Percentiles rank a stretch among this genome's conserved stretches.
Evolutionary conservation across 176 grass and related monocot species (phyloP).

Genomic region (Stipa capillata): DNA sequence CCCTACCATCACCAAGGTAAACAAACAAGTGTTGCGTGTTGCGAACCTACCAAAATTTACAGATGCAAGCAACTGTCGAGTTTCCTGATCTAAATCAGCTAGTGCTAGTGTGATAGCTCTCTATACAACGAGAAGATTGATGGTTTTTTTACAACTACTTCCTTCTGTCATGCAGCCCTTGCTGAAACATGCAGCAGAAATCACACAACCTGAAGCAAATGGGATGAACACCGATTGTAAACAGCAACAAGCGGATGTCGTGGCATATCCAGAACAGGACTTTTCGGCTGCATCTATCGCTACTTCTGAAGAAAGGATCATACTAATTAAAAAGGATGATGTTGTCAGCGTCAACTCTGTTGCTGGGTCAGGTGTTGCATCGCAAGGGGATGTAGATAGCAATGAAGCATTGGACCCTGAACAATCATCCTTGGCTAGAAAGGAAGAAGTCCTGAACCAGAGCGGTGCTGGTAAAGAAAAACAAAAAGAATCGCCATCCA

Average conservation of each 20-base stretch:
- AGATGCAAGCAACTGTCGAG: background rate
- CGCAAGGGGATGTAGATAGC: background rate
- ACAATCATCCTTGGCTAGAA: background rate
- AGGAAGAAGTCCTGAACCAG: background rate
- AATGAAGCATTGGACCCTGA: background rate
- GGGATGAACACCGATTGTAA: background rate
- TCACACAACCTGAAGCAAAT: background rate
- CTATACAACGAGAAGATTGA: background rate
- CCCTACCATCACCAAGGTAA: background rate
- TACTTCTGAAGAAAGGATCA: constrained; percentile 11
- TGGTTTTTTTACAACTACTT: background rate
- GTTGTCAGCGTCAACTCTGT: background rate
- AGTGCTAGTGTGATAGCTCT: background rate
- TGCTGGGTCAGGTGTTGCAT: background rate
- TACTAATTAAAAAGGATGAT: background rate
- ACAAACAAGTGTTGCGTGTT: background rate
- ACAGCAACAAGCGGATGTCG: background rate
- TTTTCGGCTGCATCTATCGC: background rate
- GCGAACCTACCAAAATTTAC: background rate
- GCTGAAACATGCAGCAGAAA: constrained; percentile 15
- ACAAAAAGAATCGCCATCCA: background rate
- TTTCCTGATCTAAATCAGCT: background rate
- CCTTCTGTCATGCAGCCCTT: constrained; percentile 30
- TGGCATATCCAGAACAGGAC: background rate
- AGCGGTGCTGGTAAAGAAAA: background rate